Evolutionary conservation across 1,284 basidiomycete genomes (phyloP), one percentile per base, ranked within the genome.

Genomic region (Tetrapyrgos nigripes): DNA sequence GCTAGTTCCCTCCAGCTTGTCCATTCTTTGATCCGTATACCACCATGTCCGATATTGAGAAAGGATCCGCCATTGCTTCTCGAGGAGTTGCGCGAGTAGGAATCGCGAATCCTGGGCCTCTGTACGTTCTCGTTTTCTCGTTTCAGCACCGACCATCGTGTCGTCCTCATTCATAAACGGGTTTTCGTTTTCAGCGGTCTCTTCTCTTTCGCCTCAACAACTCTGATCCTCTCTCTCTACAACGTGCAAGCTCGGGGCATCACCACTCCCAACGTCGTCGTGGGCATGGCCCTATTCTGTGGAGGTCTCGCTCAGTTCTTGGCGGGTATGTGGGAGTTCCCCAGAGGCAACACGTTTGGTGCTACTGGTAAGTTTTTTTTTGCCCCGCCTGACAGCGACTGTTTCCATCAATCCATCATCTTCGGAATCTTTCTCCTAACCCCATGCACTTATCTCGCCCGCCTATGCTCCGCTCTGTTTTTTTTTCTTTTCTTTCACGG

Each of bases 241-340:
- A 91, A 89, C 69, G 76, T 83, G 40, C 68, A 79, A 56, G 74
- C 87, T 43, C 79, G 85, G 19, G 74, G 76, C 19, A 76, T 91
- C 57, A 65, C 68, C 19, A 71, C 71, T 2, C 82, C 88, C 33
- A 95, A 96, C 68, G 85, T 91, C 56, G 85, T 96, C 62, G 82
- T 96, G 57, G 93, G 92, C 62, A 91, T 95, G 86, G 91, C 92
- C 3, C 73, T 92, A 61, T 90, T 85, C 71, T 85, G 84, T 61
- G 95, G 95, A 58, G 96, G 96, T 60, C 83, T 96, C 26, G 85
- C 84, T 5, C 96, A 91, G 70, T 78, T 91, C 64, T 67, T 88
- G 27, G 88, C 88, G 8, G 88, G 89, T 40, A 89, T 91, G 87
- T 91, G 89, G 88, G 87, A 89, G 72, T 94, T 94, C 71, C 89